phyloP scores from a whole-genome alignment of 352 stramenopile species.

The Phytophthora quininea region DNA sequence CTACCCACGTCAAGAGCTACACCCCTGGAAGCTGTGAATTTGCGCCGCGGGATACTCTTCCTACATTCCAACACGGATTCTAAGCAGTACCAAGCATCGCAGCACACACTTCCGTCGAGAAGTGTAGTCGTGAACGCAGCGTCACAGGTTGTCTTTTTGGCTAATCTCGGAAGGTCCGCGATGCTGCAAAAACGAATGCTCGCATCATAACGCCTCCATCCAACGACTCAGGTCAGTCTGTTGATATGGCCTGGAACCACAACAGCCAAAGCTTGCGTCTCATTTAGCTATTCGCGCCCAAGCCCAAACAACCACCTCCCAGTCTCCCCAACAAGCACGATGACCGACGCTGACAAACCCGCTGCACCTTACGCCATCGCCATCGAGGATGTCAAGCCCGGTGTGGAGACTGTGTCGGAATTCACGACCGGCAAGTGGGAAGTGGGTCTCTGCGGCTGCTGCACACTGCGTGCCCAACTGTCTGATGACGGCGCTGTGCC shows the following conservation, averaged over 20 bases:
- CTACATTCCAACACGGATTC: constrained; percentile 18
- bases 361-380: background rate
- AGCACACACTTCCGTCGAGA: background rate
- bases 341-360: background rate
- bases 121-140: too few relatives aligned
- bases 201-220: too few relatives aligned
- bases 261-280: background rate
- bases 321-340: background rate
- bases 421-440: constrained; percentile 34
- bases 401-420: background rate
- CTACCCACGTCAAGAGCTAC: constrained; percentile 57
- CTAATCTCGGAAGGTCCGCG: too few relatives aligned
- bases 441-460: constrained; percentile 43
- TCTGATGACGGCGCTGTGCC: constrained; percentile 43
- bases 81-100: background rate
- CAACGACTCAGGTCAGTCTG: too few relatives aligned
- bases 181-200: too few relatives aligned
- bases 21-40: constrained; percentile 48
- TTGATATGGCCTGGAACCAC: background rate
- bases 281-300: constrained; percentile 4
- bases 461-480: constrained; percentile 47
- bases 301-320: background rate
- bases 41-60: constrained; percentile 35
- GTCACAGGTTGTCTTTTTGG: too few relatives aligned
- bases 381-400: background rate